Conservation (phyloP, 116 monocot species). For the Thalassia testudinum region DNA sequence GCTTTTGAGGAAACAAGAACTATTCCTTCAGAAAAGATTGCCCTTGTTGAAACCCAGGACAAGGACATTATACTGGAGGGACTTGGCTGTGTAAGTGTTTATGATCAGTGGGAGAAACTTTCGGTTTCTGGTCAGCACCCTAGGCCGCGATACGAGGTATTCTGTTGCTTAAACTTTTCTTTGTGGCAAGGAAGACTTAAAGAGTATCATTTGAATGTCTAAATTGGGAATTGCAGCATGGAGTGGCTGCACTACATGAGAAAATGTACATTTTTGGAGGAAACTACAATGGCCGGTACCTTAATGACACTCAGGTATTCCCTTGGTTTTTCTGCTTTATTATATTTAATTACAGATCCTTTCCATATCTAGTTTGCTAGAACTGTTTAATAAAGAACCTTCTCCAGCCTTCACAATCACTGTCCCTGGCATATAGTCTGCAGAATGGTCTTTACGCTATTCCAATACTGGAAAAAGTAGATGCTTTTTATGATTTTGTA, state of each 20-base stretch:
- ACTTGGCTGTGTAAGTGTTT: conserved; percentile 55
- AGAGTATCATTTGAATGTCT: background rate
- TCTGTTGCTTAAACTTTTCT: background rate
- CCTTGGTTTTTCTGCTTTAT: background rate
- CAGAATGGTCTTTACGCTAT: background rate
- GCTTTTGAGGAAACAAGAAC: conserved; percentile 34
- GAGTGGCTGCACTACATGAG: conserved; percentile 72
- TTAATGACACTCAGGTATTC: conserved; percentile 84
- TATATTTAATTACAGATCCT: too few relatives aligned
- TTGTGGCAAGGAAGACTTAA: background rate
- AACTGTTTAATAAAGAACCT: too few relatives aligned
- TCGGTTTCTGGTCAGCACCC: conserved; percentile 70
- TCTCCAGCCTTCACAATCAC: too few relatives aligned
- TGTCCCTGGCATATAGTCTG: too few relatives aligned
- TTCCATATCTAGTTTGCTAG: too few relatives aligned
- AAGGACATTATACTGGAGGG: conserved; percentile 79
- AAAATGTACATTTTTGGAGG: conserved; percentile 99
- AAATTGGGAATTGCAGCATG: conserved; percentile 35
- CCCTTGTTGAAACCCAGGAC: conserved; percentile 48
- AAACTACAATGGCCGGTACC: conserved; percentile 98
- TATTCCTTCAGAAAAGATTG: conserved; percentile 60
- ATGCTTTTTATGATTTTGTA: background rate
- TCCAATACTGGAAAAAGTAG: too few relatives aligned
- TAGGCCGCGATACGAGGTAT: conserved; percentile 80
- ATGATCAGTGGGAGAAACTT: conserved; percentile 83